These are phyloP conservation scores for Bacterosira constricta DNA, from an alignment of 108 stramenopile genomes.

Conservation along the genomic window DNA sequence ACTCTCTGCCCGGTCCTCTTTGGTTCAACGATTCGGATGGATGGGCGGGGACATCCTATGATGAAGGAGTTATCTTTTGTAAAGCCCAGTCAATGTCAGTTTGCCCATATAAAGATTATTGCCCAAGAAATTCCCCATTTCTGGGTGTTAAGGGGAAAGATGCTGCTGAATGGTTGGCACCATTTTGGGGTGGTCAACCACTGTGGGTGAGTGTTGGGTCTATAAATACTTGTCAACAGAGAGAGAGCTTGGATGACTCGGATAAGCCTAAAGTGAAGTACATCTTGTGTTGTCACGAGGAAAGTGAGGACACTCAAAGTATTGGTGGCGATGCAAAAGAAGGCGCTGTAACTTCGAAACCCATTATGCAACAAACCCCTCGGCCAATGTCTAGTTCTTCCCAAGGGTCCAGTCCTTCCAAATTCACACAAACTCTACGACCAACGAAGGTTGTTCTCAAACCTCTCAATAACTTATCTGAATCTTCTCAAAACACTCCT, in stretches of 20 bases:
- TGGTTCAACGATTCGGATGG: background rate
- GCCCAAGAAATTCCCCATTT: background rate
- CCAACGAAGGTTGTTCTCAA: no score
- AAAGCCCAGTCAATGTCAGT: background rate
- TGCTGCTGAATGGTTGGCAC: background rate
- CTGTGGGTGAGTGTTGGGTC: background rate
- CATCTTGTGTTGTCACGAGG: constrained; percentile 2
- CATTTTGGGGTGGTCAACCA: background rate
- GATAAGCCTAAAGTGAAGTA: background rate
- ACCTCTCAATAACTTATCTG: no score
- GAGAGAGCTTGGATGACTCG: background rate
- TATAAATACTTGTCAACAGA: background rate
- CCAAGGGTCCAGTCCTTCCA: no score
- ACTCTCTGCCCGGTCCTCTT: background rate
- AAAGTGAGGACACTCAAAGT: background rate
- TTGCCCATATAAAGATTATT: background rate
- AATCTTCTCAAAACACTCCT: no score
- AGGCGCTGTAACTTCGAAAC: background rate
- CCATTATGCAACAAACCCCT: no score
- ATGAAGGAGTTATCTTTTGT: background rate
- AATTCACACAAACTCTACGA: no score
- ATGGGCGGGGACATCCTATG: background rate
- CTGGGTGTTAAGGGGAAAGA: background rate
- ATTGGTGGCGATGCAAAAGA: background rate
- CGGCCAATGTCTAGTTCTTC: no score